These are phyloP conservation scores for Amylocystis lapponica DNA, from an alignment of 768 basidiomycete genomes.

Conservation along the genomic window DNA sequence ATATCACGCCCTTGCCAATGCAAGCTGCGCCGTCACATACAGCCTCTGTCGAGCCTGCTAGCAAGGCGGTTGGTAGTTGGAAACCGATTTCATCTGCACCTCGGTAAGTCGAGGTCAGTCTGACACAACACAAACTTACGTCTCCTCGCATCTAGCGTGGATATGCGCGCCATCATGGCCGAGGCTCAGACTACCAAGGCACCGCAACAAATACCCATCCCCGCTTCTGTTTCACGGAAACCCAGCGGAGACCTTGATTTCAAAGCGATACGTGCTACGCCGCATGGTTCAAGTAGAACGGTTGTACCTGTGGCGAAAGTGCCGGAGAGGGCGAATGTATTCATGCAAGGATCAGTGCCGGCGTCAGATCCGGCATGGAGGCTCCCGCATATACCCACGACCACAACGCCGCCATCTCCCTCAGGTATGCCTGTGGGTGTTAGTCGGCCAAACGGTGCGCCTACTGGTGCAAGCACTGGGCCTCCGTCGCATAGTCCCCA, in stretches of 20 bases:
- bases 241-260: neutral
- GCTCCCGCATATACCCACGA: conserved; percentile 2
- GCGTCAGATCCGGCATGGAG: conserved; percentile 9
- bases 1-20: conserved; percentile 19
- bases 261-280: no score
- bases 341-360: no score
- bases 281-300: no score
- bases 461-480: no score
- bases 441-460: no score
- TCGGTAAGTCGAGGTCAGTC: conserved; percentile 35
- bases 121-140: neutral
- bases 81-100: conserved; percentile 34
- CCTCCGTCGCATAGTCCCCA: no score
- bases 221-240: neutral
- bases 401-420: conserved; percentile 1
- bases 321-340: no score
- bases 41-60: neutral
- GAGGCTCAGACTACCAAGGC: conserved; percentile 47
- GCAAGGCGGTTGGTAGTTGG: conserved; percentile 24
- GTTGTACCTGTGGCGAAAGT: no score
- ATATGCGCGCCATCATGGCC: conserved; percentile 84
- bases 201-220: neutral
- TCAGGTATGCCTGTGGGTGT: neutral
- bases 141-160: conserved; percentile 44
- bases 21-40: neutral